phyloP scores from a whole-genome alignment of 2,329 filamentous ascomycete species.

The Metarhizium guizhouense region DNA sequence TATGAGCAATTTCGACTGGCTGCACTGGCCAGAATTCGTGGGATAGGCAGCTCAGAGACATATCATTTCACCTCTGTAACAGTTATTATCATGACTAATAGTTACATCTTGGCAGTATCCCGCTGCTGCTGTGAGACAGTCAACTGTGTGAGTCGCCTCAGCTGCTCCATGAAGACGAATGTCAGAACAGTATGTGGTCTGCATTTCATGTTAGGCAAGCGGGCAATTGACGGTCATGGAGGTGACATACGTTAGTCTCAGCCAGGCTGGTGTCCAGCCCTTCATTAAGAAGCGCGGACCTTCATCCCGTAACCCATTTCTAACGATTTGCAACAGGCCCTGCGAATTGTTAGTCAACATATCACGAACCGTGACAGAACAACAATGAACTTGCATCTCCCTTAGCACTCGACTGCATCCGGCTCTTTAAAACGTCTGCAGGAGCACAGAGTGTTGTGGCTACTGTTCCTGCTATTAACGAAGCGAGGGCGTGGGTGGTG shows the following conservation, averaged over 20 bases:
- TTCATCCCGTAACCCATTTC: conserved; percentile 26
- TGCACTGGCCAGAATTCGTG: conserved; percentile 39
- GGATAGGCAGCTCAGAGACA: background rate
- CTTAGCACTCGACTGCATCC: no score
- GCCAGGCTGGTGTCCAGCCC: conserved; percentile 12
- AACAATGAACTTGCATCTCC: no score
- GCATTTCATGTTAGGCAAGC: background rate
- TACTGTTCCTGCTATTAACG: no score
- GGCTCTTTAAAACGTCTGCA: no score
- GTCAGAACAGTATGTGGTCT: conserved; percentile 35
- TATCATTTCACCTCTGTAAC: background rate
- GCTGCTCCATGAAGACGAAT: conserved; percentile 36
- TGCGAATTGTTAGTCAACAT: background rate
- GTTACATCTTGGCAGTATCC: background rate
- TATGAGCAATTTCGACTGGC: conserved; percentile 48
- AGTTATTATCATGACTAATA: background rate
- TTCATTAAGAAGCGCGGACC: conserved; percentile 34
- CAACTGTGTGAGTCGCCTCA: conserved; percentile 22
- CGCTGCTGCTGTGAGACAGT: background rate
- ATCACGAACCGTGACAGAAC: no score
- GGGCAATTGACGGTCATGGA: conserved; percentile 8
- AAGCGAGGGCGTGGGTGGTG: no score
- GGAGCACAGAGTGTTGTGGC: no score
- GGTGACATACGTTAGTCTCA: no score
- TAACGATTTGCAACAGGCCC: conserved; percentile 25